Evolutionary conservation across 1,284 basidiomycete genomes (phyloP), one percentile per base, ranked within the genome.

Genomic region (Microstroma glucosiphilum): DNA sequence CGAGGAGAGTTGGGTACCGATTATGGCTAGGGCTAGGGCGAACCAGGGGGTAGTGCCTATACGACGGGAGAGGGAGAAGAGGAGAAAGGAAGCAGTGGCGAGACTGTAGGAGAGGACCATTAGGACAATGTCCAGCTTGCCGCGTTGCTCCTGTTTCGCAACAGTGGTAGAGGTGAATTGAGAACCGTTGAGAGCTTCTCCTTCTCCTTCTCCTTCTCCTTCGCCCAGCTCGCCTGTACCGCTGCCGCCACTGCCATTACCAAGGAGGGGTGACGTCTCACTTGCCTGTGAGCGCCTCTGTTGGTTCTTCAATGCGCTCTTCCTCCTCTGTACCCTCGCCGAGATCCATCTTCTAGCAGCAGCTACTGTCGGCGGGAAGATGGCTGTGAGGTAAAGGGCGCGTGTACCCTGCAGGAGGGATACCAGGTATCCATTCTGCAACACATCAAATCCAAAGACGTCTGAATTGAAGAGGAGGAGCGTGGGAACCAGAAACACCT

Each of bases 391-490:
- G 56, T 67, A 76, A 0, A 73, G 57, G 6, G 72, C 73, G 0
- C 73, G 60, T 0, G 62, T 62, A 55, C 72, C 70, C 57, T 76
- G 72, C 21, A 76, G 54, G 11, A 71, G 63, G 55, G 68, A 69
- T 57, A 76, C 60, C 23, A 76, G 60, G 37, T 71, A 74, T 2
- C 73, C 71, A 30, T 76, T 74, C 62, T 74, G 72, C 60, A 74
- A 53, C 58, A 73, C 71, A 46, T 71, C 67, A 40, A 69, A 71
- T 1, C 66, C 65, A 23, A 76, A 70, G 0, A 67, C 62, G 58
- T 76, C 70, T 61, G 72, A 64, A 66, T 72, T 74, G 68, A 72
- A 76, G 8, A 76, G 68, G 6, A 76, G 62, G n/a, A 76, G 55
- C 21, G 70, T 59, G 12, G 73, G 73, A 19, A 76, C 65, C 60